phyloP scores from a whole-genome alignment of 805 yeast genomes.

The Saturnispora hagleri region DNA sequence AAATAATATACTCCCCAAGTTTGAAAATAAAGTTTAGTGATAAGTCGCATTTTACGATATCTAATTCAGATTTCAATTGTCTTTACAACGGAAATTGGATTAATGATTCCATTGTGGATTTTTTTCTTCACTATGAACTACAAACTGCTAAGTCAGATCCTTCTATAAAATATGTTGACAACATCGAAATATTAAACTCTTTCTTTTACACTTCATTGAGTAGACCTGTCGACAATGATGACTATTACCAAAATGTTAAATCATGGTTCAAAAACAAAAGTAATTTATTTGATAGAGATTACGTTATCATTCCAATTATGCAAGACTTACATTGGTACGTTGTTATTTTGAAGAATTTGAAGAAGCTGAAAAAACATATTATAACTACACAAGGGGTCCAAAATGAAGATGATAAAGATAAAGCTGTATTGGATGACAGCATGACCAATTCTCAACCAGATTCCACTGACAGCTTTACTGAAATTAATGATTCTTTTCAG shows the following conservation, averaged over 20 bases:
- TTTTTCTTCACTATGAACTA: conserved; percentile 54
- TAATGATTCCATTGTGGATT: conserved; percentile 82
- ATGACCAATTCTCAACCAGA: not conserved
- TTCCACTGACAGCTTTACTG: not conserved
- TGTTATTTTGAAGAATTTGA: conserved; percentile 54
- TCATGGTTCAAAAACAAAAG: conserved; percentile 74
- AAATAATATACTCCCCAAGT: conserved; percentile 25
- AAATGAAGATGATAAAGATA: not conserved
- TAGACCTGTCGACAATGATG: conserved; percentile 16
- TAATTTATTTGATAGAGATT: conserved; percentile 41
- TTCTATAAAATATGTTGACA: conserved; percentile 26
- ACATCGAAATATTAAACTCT: conserved; percentile 58
- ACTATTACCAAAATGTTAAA: conserved; percentile 53
- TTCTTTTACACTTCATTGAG: conserved; percentile 69
- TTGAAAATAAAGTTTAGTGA: conserved; percentile 46
- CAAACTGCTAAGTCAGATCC: conserved; percentile 26
- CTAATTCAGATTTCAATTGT: conserved; percentile 68
- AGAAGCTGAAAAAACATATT: conserved; percentile 19
- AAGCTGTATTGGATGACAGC: not conserved
- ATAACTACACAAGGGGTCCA: not conserved
- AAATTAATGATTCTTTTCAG: not conserved
- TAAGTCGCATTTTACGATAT: conserved; percentile 45
- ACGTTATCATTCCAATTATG: conserved; percentile 72
- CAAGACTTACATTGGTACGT: conserved; percentile 84
- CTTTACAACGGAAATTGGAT: conserved; percentile 78